Evolutionary conservation across 768 basidiomycete genomes (phyloP).

Genomic region (Mycena amicta): DNA sequence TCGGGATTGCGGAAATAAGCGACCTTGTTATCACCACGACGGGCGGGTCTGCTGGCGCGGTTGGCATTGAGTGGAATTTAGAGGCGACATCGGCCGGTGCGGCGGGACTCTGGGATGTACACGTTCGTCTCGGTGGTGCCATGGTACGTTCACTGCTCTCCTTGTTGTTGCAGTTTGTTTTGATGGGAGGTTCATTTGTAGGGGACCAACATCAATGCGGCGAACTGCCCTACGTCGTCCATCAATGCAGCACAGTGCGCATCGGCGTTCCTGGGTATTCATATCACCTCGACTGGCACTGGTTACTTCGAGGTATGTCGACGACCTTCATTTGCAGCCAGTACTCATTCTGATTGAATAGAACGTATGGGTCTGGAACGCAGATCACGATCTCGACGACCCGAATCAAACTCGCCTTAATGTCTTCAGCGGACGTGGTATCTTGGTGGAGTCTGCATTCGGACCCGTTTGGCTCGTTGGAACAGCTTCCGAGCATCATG

Average conservation of each 20-base stretch:
- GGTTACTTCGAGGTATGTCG: slow-evolving; percentile 9
- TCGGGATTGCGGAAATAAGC: neutral
- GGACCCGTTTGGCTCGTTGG: slow-evolving; percentile 30
- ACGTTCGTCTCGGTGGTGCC: neutral
- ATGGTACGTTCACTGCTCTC: neutral
- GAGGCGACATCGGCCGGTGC: neutral
- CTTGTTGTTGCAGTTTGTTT: too few species aligned
- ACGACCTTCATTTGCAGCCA: neutral
- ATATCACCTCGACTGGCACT: neutral
- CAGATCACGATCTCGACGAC: slow-evolving; percentile 45
- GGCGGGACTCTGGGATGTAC: neutral
- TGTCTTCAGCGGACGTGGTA: slow-evolving; percentile 42
- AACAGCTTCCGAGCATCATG: slow-evolving; percentile 44
- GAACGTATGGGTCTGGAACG: slow-evolving; percentile 1
- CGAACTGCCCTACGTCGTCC: neutral
- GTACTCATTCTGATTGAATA: neutral
- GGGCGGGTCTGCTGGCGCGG: slow-evolving; percentile 1
- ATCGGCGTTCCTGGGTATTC: slow-evolving; percentile 4
- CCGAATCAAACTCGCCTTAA: slow-evolving; percentile 32
- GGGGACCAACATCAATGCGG: slow-evolving; percentile 9
- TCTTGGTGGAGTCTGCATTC: slow-evolving; percentile 40
- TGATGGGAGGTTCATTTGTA: neutral
- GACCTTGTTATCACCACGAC: neutral
- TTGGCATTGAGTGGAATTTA: slow-evolving; percentile 6
- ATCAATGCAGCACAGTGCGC: neutral